These are phyloP conservation scores for Brasilioporus rufonigricans DNA, from an alignment of 768 basidiomycete species.

Conservation along the genomic window DNA sequence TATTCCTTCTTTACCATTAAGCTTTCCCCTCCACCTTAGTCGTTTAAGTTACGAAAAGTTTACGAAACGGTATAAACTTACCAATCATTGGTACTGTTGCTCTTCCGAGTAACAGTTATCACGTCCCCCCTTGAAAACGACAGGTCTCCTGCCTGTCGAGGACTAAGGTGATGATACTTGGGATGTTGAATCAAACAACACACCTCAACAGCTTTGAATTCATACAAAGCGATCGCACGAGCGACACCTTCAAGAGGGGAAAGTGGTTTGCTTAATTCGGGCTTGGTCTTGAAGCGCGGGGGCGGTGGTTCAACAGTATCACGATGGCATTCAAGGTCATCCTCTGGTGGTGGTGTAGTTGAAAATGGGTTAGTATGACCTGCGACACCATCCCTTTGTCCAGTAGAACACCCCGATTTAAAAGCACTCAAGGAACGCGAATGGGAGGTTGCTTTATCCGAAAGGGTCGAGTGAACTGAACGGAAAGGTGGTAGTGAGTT, in stretches of 20 bases:
- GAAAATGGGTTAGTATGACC: slow-evolving; percentile 30
- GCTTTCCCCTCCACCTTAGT: slow-evolving; percentile 75
- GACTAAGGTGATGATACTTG: slow-evolving; percentile 4
- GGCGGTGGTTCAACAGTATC: slow-evolving; percentile 14
- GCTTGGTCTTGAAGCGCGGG: slow-evolving; percentile 45
- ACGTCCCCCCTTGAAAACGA: slow-evolving; percentile 77
- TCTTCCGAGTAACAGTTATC: slow-evolving; percentile 66
- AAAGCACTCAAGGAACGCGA: slow-evolving; percentile 36
- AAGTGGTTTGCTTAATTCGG: slow-evolving; percentile 48
- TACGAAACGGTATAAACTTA: slow-evolving; percentile 28
- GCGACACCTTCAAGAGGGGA: slow-evolving; percentile 58
- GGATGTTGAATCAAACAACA: slow-evolving; percentile 10
- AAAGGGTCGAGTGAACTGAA: slow-evolving; percentile 31
- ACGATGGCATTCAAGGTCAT: slow-evolving; percentile 13
- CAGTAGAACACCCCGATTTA: slow-evolving; percentile 16
- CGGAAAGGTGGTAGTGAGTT: slow-evolving; percentile 35
- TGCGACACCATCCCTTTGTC: neutral
- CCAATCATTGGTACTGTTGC: slow-evolving; percentile 75
- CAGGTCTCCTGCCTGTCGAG: slow-evolving; percentile 64
- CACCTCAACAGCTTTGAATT: slow-evolving; percentile 74
- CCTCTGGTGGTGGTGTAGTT: slow-evolving; percentile 21
- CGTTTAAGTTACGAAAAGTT: neutral
- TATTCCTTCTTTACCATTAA: slow-evolving; percentile 56
- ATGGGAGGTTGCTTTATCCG: slow-evolving; percentile 30
- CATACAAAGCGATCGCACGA: slow-evolving; percentile 70